Evolutionary conservation across 108 stramenopile species (phyloP), one percentile per base, ranked within the genome.

Genomic region (Nitzschia palea): DNA sequence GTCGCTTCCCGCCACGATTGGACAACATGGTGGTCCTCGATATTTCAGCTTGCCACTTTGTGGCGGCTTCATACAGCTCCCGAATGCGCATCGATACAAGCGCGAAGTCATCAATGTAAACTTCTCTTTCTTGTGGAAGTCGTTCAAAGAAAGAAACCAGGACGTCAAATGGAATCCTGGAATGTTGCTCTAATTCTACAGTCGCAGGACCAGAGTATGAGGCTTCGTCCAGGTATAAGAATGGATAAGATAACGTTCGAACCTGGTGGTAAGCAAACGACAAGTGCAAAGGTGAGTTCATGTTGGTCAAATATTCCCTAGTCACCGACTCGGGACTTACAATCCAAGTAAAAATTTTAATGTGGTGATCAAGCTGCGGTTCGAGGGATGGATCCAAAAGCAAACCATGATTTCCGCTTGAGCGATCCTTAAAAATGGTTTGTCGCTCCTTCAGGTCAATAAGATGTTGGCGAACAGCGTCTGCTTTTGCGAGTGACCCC

Each of bases 311-410:
- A n/a, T n/a, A n/a, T n/a, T n/a, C 9, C 27, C 9, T n/a, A 5
- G 6, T 8, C 5, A 55, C 59, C 8, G 58, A 26, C 44, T 61
- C 55, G 25, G 55, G 62, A 74, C 71, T 74, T 30, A 85, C 70
- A 5, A 91, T 54, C 90, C 90, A 91, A 35, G 68, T 32, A 67
- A 91, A 66, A 31, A 60, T 47, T 51, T 78, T 74, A 17, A 84
- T 61, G 31, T 71, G 76, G 28, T 58, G 32, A 28, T 79, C 75
- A 9, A 91, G 25, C 36, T 69, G 65, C 5, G 32, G 33, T 51
- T 78, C 79, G 0, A 86, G 31, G 0, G 45, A 43, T 18, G 44
- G 59, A 29, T 70, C 66, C 9, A 74, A 42, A 15, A 79, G 30
- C 9, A 89, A 51, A n/a, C 56, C 59, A 32, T 29, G 58, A 36